phyloP scores from a whole-genome alignment of 352 stramenopile genomes.

The Pythium graminicola region DNA sequence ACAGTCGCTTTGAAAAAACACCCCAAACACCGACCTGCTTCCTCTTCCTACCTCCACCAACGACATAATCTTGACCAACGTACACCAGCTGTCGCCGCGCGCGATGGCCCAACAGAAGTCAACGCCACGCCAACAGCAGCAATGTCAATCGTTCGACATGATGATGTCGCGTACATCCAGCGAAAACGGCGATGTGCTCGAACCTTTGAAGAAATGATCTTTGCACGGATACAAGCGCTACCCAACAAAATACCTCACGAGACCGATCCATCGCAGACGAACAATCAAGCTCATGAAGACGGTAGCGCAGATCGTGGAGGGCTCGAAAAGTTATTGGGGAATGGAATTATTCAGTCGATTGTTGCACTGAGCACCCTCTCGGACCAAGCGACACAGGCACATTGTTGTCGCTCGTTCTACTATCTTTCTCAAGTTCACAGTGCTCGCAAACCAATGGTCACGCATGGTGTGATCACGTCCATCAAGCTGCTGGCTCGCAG shows the following conservation, averaged over 20 bases:
- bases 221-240: conserved; percentile 21
- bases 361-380: conserved; percentile 36
- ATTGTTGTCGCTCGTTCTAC: conserved; percentile 69
- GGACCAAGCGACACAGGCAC: conserved; percentile 42
- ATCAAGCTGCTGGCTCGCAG: conserved; percentile 46
- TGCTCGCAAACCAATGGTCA: conserved; percentile 52
- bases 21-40: conserved; percentile 7
- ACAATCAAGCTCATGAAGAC: conserved; percentile 1
- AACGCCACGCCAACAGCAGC: conserved; percentile 7
- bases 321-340: conserved; percentile 41
- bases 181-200: conserved; percentile 64
- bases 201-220: conserved; percentile 76
- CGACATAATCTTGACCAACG: background rate
- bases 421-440: conserved; percentile 37
- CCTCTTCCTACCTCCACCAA: conserved; percentile 4
- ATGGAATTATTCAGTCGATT: conserved; percentile 65
- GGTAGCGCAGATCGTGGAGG: conserved; percentile 6
- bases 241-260: background rate
- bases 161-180: conserved; percentile 31
- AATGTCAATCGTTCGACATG: conserved; percentile 7
- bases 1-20: background rate
- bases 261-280: background rate
- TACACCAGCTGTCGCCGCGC: background rate
- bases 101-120: background rate
- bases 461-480: conserved; percentile 36